phyloP scores from a whole-genome alignment of 2,329 filamentous ascomycete species.

The Metarhizium album region DNA sequence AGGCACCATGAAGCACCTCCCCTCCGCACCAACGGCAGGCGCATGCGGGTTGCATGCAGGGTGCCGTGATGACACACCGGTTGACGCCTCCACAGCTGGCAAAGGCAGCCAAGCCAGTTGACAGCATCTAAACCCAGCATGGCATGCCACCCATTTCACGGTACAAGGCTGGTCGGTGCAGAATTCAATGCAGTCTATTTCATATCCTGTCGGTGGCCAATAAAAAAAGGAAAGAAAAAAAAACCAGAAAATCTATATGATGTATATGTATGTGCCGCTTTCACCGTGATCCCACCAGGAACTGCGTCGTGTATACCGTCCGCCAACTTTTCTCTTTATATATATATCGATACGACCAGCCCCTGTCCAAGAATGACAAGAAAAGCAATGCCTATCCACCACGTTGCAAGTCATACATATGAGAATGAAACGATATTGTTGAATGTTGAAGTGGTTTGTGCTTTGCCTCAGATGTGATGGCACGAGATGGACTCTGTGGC shows the following conservation, averaged over 20 bases:
- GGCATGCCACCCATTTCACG: not conserved
- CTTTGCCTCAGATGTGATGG: not conserved
- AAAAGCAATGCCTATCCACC: not conserved
- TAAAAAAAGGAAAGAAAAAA: no score
- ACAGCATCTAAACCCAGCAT: not conserved
- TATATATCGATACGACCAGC: constrained; percentile 3
- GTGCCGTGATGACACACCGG: no score
- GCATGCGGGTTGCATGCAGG: no score
- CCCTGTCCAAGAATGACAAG: constrained; percentile 1
- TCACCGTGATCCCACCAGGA: not conserved
- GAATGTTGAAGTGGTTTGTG: constrained; percentile 8
- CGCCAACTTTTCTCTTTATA: not conserved
- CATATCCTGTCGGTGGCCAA: not conserved
- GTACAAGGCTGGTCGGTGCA: not conserved
- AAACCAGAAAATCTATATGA: constrained; percentile 2
- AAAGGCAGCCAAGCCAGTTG: constrained; percentile 5
- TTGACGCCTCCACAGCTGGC: not conserved
- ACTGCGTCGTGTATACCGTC: not conserved
- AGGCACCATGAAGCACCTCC: no score
- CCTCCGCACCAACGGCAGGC: no score
- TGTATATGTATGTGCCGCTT: not conserved
- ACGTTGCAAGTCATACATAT: constrained; percentile 10
- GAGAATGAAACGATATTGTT: constrained; percentile 16
- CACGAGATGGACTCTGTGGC: not conserved
- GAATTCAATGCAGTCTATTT: constrained; percentile 4